Conservation (phyloP, 306 rosid genomes). For the Biancaea sappan region DNA sequence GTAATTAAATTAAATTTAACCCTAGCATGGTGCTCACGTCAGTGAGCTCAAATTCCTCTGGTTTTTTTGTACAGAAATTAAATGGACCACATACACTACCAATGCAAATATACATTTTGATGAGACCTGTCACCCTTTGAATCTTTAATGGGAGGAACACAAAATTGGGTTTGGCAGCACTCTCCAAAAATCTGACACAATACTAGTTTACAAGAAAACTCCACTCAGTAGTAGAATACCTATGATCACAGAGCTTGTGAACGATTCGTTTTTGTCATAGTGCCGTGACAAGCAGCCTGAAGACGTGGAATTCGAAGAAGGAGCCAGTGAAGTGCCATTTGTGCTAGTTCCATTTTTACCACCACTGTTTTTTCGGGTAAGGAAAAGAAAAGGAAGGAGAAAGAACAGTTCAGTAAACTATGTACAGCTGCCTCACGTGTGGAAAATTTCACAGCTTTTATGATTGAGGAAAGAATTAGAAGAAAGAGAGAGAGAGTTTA, state of each 20-base stretch:
- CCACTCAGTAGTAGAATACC: conserved; percentile 52
- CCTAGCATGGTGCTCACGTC: conserved; percentile 40
- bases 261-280: conserved; percentile 42
- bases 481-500: background rate
- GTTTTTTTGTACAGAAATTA: conserved; percentile 53
- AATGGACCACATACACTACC: conserved; percentile 42
- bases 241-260: conserved; percentile 50
- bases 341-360: conserved; percentile 58
- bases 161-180: conserved; percentile 72
- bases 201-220: conserved; percentile 48
- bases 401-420: conserved; percentile 1
- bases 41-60: conserved; percentile 32
- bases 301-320: conserved; percentile 67
- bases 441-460: background rate
- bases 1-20: background rate
- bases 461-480: background rate
- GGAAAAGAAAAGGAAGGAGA: background rate
- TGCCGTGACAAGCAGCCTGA: conserved; percentile 55
- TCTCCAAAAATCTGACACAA: conserved; percentile 37
- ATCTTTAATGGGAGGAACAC: conserved; percentile 58
- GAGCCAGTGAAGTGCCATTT: conserved; percentile 73
- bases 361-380: conserved; percentile 38
- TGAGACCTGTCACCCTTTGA: conserved; percentile 49
- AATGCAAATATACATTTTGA: conserved; percentile 45
- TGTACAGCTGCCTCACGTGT: background rate